Evolutionary conservation across 75 land plant genomes (phyloP).

Genomic region (Cupressus sempervirens): DNA sequence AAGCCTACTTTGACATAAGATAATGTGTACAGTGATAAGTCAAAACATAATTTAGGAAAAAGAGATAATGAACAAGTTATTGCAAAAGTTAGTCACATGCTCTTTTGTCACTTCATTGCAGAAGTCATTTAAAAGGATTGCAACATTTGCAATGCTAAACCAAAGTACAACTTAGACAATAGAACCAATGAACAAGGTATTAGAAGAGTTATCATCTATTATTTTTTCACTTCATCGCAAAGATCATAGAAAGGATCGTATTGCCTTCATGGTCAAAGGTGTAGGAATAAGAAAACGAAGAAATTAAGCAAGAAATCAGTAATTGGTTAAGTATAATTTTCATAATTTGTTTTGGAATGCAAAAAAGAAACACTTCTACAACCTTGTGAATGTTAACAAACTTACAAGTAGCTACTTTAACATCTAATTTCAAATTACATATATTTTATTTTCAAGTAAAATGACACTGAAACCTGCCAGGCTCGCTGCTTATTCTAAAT

Average conservation of each 20-base stretch:
- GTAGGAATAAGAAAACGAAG: not conserved
- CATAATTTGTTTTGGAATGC: not conserved
- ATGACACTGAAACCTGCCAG: slow-evolving; percentile 56
- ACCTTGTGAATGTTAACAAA: not conserved
- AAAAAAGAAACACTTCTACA: not conserved
- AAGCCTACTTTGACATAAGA: not conserved
- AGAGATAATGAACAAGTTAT: not conserved
- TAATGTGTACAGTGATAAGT: not conserved
- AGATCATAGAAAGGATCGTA: not conserved
- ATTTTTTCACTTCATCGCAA: not conserved
- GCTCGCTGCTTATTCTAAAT: slow-evolving; percentile 48
- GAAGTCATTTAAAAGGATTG: not conserved
- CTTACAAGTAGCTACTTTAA: not conserved
- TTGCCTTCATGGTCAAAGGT: not conserved
- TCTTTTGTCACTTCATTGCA: slow-evolving; percentile 2
- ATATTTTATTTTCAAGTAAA: not conserved
- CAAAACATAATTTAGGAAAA: not conserved
- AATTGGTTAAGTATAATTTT: not conserved
- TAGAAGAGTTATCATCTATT: not conserved
- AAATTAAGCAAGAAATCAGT: not conserved
- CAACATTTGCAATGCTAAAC: not conserved
- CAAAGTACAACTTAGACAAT: not conserved
- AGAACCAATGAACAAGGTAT: not conserved
- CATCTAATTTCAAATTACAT: not conserved
- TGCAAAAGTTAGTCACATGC: not conserved